These are phyloP conservation scores for Potentilla sterilis DNA, from an alignment of 306 rosid genomes.

Conservation along the genomic window DNA sequence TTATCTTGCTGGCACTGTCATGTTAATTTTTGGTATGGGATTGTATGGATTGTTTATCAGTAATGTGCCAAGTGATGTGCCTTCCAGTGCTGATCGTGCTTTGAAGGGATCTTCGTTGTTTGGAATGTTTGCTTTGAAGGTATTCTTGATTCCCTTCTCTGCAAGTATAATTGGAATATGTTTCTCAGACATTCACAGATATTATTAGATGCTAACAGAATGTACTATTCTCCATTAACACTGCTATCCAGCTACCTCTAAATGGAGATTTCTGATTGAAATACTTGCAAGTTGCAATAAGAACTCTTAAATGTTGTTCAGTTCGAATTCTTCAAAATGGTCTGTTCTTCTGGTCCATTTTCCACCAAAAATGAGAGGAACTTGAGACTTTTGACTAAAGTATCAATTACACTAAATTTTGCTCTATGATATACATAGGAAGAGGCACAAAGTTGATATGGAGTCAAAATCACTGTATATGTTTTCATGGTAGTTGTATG, in stretches of 20 bases:
- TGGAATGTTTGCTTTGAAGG: conserved; percentile 97
- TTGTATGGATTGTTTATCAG: conserved; percentile 86
- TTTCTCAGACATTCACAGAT: neutral
- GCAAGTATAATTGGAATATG: neutral
- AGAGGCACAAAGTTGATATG: neutral
- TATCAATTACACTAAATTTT: neutral
- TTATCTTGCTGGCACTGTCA: conserved; percentile 97
- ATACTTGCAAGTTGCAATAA: neutral
- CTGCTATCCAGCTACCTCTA: neutral
- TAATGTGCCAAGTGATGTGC: conserved; percentile 53
- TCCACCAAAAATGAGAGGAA: too few relatives aligned
- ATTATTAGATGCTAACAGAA: neutral
- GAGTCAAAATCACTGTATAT: neutral
- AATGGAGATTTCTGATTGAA: neutral
- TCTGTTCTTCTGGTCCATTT: too few relatives aligned
- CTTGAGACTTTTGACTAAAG: neutral
- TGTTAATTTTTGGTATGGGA: conserved; percentile 96
- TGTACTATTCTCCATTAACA: neutral
- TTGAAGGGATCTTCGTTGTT: conserved; percentile 78
- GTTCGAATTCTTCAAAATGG: too few relatives aligned
- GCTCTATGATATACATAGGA: neutral
- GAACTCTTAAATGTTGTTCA: neutral
- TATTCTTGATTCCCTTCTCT: conserved; percentile 26
- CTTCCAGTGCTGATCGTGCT: conserved; percentile 63
- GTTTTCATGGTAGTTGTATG: neutral